Evolutionary conservation across 2,329 filamentous ascomycete genomes (phyloP).

Genomic region (Fusarium tricinctum): DNA sequence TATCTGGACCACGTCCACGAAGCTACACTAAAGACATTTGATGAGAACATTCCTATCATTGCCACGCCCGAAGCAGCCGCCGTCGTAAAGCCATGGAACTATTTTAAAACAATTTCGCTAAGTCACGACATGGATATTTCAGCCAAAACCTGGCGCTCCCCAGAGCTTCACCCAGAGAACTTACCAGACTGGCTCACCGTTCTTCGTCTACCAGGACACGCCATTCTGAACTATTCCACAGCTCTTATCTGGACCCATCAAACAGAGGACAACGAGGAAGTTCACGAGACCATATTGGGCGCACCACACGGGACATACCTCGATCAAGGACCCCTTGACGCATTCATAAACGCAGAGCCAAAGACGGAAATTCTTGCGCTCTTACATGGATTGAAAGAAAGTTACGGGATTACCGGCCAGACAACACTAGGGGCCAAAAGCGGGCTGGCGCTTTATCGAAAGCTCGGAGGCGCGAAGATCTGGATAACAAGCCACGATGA

Average conservation of each 20-base stretch:
- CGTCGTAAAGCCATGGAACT: slow-evolving; percentile 23
- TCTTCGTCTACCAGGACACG: not conserved
- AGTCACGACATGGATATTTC: slow-evolving; percentile 25
- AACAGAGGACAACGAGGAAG: not conserved
- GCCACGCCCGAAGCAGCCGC: slow-evolving; percentile 29
- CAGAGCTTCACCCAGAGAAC: slow-evolving; percentile 13
- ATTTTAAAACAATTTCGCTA: slow-evolving; percentile 34
- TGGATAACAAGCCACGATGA: not conserved
- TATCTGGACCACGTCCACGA: slow-evolving; percentile 38
- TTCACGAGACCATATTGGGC: not conserved
- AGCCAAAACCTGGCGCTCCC: slow-evolving; percentile 25
- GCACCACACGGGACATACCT: not conserved
- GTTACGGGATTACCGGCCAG: not conserved
- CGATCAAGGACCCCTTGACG: not conserved
- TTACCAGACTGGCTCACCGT: slow-evolving; percentile 3
- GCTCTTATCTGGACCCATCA: slow-evolving; percentile 4
- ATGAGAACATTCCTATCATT: slow-evolving; percentile 36
- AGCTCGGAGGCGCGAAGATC: not conserved
- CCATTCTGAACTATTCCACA: slow-evolving; percentile 1
- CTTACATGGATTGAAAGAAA: slow-evolving; percentile 1
- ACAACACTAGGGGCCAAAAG: not conserved
- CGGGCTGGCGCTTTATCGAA: not conserved
- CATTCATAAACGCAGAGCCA: not conserved
- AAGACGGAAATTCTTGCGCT: not conserved
- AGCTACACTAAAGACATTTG: slow-evolving; percentile 27